Evolutionary conservation across 2,329 filamentous ascomycete species (phyloP), one percentile per base, ranked within the genome.

Genomic region (Fusarium cyanostomum): DNA sequence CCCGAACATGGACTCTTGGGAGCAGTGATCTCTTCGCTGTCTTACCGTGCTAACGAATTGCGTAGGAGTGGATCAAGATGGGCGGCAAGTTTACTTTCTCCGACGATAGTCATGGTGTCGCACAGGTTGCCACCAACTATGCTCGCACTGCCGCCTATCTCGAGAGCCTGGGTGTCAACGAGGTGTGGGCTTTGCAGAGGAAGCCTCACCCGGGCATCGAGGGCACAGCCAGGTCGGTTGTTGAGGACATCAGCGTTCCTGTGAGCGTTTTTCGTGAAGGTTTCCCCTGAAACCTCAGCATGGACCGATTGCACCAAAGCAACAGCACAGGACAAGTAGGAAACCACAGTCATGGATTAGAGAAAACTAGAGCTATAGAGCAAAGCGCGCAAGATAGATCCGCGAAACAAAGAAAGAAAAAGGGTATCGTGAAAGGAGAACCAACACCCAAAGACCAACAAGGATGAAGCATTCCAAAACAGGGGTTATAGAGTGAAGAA

Each of bases 41-140:
- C 18, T 13, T n/a, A 13, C 34, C 5, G 51, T 56, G 18, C 44
- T 59, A 7, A 59, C 56, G 38, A 10, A 8, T 31, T 18, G 13
- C 7, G 51, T 61, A 91, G 89, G 86, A 87, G 73, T 96, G 92
- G 80, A 72, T 93, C 51, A 78, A 77, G 8, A 82, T 92, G 70
- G 89, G 89, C 21, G 94, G 95, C 21, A 86, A 85, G 59, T 96
- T 98, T 77, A 96, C 92, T 50, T 84, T 99, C 69, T 97, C 92
- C 7, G 95, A 99, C 75, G 95, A 99, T 77, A 97, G 93, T 75
- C 95, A 99, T 79, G 92, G 92, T 34, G 85, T 92, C 56, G 90
- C 86, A 3, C 94, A 99, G 73, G 84, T 99, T 6, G 92, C 89
- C n/a, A 89, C 92, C 46, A 94, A 96, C 73, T 98, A 95, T 78